A percentile compares a stretch with the other conserved stretches of the same genome.
Evolutionary conservation across 305 asterid species (phyloP).

Genomic region (Fraxinus albicans): DNA sequence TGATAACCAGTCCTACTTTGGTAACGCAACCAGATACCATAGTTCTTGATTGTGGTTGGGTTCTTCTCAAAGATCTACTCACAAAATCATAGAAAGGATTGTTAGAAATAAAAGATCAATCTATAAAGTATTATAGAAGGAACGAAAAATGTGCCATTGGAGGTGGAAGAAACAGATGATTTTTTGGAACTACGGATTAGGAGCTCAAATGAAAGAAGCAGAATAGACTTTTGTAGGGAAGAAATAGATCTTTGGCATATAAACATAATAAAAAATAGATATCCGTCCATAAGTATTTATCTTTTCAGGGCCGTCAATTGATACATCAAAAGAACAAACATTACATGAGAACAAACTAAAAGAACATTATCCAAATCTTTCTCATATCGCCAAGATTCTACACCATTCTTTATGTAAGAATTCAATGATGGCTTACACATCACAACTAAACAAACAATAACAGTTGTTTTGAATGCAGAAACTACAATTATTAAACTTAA

Average conservation of each 20-base stretch:
- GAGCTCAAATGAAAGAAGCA: not conserved
- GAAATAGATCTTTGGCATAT: not conserved
- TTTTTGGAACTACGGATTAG: not conserved
- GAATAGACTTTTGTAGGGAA: not conserved
- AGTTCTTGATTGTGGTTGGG: conserved; percentile 82
- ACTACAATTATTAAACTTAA: not conserved
- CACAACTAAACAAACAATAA: not conserved
- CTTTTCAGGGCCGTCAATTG: not conserved
- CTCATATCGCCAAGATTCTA: not conserved
- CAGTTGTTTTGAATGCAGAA: not conserved
- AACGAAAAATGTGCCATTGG: not conserved
- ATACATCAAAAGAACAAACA: not conserved
- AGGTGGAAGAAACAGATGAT: not conserved
- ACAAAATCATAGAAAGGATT: not conserved
- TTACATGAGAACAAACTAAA: not conserved
- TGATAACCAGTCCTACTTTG: conserved; percentile 86
- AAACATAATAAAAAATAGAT: not conserved
- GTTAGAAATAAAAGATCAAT: not conserved
- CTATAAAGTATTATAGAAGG: not conserved
- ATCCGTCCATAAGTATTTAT: not conserved
- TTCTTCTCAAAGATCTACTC: conserved; percentile 72
- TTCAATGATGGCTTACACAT: not conserved
- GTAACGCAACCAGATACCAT: conserved; percentile 79
- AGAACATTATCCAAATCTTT: not conserved
- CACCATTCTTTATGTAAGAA: not conserved